These are phyloP conservation scores for Penicillium goetzii DNA, from an alignment of 495 filamentous ascomycete genomes.

Conservation along the genomic window DNA sequence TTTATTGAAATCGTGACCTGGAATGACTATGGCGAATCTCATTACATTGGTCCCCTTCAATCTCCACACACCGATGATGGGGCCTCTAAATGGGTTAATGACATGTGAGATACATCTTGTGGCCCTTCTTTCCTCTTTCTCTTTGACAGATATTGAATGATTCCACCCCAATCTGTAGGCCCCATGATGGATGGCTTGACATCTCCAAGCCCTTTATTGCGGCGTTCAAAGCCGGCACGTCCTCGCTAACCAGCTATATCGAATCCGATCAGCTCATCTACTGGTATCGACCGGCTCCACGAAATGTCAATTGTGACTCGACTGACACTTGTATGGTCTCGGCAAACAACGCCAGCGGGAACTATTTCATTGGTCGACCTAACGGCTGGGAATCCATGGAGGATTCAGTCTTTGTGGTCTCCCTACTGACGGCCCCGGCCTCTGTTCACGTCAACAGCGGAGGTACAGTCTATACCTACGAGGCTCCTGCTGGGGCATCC, in stretches of 20 bases:
- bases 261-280: constrained; percentile 49
- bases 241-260: constrained; percentile 32
- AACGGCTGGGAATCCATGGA: constrained; percentile 51
- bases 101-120: constrained; percentile 37
- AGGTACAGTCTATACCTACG: constrained; percentile 29
- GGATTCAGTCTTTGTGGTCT: constrained; percentile 59
- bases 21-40: constrained; percentile 69
- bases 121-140: too few species aligned
- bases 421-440: constrained; percentile 52
- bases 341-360: constrained; percentile 37
- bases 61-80: constrained; percentile 58
- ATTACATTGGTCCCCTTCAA: constrained; percentile 52
- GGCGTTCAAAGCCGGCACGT: constrained; percentile 58
- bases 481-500: constrained; percentile 53
- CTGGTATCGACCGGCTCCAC: constrained; percentile 51
- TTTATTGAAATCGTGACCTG: constrained; percentile 65
- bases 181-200: constrained; percentile 45
- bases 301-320: constrained; percentile 35
- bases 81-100: constrained; percentile 61
- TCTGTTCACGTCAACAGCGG: constrained; percentile 53
- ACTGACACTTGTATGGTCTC: constrained; percentile 43
- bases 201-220: constrained; percentile 56
- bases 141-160: not conserved
- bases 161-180: constrained; percentile 27
- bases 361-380: constrained; percentile 57